phyloP scores from a whole-genome alignment of 768 basidiomycete species.

The Amanita molliuscula region DNA sequence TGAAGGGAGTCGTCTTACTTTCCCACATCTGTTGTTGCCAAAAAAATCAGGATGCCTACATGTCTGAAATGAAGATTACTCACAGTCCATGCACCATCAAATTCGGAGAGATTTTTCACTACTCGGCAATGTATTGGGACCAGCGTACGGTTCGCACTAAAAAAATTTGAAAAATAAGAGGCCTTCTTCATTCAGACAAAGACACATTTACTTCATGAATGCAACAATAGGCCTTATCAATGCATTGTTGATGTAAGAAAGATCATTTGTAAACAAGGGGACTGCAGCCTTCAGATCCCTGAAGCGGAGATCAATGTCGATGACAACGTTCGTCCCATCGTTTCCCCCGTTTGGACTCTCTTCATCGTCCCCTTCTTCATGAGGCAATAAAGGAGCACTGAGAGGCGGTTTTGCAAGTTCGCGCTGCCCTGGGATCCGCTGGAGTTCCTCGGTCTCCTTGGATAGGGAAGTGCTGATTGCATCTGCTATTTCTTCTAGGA shows the following conservation, averaged over 20 bases:
- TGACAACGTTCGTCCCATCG: constrained; percentile 44
- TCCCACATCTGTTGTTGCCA: constrained; percentile 68
- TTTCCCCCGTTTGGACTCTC: constrained; percentile 19
- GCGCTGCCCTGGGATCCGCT: constrained; percentile 75
- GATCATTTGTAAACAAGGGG: constrained; percentile 79
- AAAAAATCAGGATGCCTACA: constrained; percentile 8
- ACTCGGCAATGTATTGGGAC: constrained; percentile 91
- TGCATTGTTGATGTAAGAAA: constrained; percentile 89
- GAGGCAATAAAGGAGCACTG: constrained; percentile 40
- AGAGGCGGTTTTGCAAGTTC: constrained; percentile 82
- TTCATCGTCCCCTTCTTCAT: constrained; percentile 22
- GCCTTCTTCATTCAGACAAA: not conserved
- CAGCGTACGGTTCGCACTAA: constrained; percentile 84
- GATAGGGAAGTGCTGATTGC: constrained; percentile 64
- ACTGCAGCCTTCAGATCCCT: constrained; percentile 93
- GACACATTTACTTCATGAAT: constrained; percentile 75
- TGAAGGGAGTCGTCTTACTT: constrained; percentile 40
- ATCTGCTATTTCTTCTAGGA: constrained; percentile 86
- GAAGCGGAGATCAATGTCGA: constrained; percentile 93
- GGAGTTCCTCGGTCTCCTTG: constrained; percentile 23
- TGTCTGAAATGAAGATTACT: constrained; percentile 19
- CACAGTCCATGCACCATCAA: constrained; percentile 96
- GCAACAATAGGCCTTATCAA: constrained; percentile 93
- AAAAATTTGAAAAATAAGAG: constrained; percentile 1
- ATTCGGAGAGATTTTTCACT: constrained; percentile 73